Evolutionary conservation across 257 asterid species (phyloP).

Genomic region (Solanum dulcamara): DNA sequence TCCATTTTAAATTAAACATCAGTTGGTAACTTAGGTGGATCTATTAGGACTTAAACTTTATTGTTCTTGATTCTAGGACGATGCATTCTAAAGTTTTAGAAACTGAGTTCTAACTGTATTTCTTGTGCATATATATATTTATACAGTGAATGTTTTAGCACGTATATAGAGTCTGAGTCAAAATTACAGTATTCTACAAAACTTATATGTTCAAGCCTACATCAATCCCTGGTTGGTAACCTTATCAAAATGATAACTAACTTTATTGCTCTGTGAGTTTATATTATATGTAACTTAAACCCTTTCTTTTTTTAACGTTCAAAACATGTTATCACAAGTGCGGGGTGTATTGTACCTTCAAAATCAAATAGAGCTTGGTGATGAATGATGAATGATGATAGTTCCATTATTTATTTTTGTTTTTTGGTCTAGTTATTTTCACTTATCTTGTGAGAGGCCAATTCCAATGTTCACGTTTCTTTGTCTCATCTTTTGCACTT

Average conservation of each 20-base stretch:
- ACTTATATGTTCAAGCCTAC: background rate
- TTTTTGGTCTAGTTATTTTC: background rate
- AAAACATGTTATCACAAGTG: background rate
- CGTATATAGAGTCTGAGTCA: background rate
- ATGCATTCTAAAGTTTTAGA: too few relatives aligned
- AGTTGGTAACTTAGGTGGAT: background rate
- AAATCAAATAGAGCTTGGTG: background rate
- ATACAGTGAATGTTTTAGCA: too few relatives aligned
- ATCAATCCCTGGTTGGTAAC: background rate
- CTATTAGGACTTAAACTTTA: too few relatives aligned
- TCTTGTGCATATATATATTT: too few relatives aligned
- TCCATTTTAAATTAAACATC: background rate
- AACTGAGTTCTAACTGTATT: background rate
- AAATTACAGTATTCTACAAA: too few relatives aligned
- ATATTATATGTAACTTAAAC: background rate
- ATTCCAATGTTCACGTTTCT: slow-evolving; percentile 23
- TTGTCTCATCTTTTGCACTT: slow-evolving; percentile 42
- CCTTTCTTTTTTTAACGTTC: too few relatives aligned
- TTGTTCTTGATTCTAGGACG: background rate
- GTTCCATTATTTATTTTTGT: background rate
- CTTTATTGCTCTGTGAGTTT: background rate
- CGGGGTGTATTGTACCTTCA: background rate
- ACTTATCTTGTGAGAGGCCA: slow-evolving; percentile 7
- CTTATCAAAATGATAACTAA: background rate
- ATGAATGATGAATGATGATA: background rate